Percentiles rank a stretch among this genome's conserved stretches.
Evolutionary conservation across 345 rosid genomes (phyloP).

Genomic region (Syzygium aromaticum): DNA sequence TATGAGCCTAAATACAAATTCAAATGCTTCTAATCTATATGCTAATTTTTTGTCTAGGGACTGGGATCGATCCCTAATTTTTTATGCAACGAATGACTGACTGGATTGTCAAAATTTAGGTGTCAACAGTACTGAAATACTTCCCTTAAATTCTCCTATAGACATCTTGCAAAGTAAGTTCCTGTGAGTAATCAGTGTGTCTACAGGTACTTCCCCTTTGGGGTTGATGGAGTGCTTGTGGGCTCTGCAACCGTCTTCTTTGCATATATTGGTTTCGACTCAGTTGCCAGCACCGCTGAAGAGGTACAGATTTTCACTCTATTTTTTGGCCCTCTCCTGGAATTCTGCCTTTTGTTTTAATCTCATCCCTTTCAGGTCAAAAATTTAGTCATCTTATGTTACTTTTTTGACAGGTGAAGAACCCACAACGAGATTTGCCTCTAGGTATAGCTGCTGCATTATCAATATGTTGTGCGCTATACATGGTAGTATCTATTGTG

Average conservation of each 20-base stretch:
- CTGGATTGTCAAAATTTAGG: too few relatives aligned
- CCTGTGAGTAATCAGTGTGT: neutral
- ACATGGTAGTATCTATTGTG: conserved; percentile 89
- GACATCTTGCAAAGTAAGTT: neutral
- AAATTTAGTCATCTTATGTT: neutral
- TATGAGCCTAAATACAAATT: too few relatives aligned
- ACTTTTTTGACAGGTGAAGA: conserved; percentile 63
- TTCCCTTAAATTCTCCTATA: neutral
- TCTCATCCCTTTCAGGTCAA: neutral
- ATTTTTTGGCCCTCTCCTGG: neutral
- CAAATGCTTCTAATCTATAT: too few relatives aligned
- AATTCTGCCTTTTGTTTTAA: neutral
- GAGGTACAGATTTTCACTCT: conserved; percentile 40
- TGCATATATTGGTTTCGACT: conserved; percentile 92
- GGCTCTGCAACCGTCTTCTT: conserved; percentile 97
- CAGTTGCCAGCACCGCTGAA: conserved; percentile 98
- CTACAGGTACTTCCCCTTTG: conserved; percentile 77
- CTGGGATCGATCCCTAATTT: too few relatives aligned
- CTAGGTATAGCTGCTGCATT: conserved; percentile 83
- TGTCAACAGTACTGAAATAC: conserved; percentile 24
- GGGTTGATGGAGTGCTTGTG: conserved; percentile 95
- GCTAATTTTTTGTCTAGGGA: too few relatives aligned
- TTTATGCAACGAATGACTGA: too few relatives aligned
- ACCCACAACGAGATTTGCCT: conserved; percentile 97
- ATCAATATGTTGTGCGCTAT: conserved; percentile 74